A percentile compares a stretch with the other conserved stretches of the same genome.
Conservation (phyloP, 805 yeast species). For the Cephaloascus albidus region DNA sequence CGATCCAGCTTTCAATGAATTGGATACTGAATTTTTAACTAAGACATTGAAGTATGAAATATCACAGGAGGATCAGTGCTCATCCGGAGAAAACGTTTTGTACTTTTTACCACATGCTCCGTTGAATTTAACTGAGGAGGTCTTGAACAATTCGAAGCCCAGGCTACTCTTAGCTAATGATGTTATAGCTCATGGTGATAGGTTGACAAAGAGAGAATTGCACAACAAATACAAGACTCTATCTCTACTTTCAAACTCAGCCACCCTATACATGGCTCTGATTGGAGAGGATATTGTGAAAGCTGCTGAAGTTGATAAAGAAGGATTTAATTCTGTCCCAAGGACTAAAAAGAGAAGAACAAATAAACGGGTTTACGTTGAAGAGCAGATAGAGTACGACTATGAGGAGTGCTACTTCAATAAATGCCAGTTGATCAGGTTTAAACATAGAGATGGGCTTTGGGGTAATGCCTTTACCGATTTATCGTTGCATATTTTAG, state of each 20-base stretch:
- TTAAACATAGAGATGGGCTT: conserved; percentile 16
- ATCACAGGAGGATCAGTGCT: conserved; percentile 9
- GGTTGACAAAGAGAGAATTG: conserved; percentile 33
- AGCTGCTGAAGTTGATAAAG: conserved; percentile 8
- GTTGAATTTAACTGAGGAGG: conserved; percentile 34
- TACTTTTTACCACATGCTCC: conserved; percentile 77
- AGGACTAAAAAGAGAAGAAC: conserved; percentile 11
- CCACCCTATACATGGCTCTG: too few relatives aligned
- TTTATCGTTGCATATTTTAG: conserved; percentile 30
- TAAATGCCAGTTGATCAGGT: conserved; percentile 9
- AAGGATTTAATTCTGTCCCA: conserved; percentile 13
- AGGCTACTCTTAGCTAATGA: conserved; percentile 40
- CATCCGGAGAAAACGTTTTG: conserved; percentile 16
- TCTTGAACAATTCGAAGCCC: conserved; percentile 25
- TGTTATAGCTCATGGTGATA: conserved; percentile 42
- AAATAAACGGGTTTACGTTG: conserved; percentile 15
- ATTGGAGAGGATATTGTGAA: too few relatives aligned
- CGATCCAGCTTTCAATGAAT: conserved; percentile 53
- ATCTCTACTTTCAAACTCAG: conserved; percentile 24
- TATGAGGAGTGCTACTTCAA: conserved; percentile 20
- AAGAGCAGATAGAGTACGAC: conserved; percentile 22
- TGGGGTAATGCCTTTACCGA: conserved; percentile 50
- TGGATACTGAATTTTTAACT: conserved; percentile 27
- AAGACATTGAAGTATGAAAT: conserved; percentile 5
- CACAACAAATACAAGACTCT: conserved; percentile 32